Percentiles rank a stretch among this genome's conserved stretches.
Evolutionary conservation across 768 basidiomycete genomes (phyloP).

Genomic region (Obba rivulosa): DNA sequence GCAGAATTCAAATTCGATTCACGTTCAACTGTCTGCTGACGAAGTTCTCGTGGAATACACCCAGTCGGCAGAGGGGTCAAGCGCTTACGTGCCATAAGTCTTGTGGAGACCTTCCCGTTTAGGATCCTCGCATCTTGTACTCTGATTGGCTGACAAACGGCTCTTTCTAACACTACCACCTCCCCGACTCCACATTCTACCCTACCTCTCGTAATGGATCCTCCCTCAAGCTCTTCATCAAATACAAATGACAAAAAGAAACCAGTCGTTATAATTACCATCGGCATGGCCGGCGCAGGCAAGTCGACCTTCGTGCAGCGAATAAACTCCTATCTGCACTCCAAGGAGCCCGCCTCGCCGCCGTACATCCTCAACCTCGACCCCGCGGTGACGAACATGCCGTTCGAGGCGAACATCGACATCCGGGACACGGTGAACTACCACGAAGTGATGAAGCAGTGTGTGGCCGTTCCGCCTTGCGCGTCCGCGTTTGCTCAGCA

Average conservation of each 20-base stretch:
- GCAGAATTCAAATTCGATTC: too few relatives aligned
- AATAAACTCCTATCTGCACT: constrained; percentile 88
- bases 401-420: constrained; percentile 96
- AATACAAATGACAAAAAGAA: constrained; percentile 36
- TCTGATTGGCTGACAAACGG: too few relatives aligned
- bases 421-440: constrained; percentile 98
- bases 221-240: constrained; percentile 4
- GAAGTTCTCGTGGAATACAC: too few relatives aligned
- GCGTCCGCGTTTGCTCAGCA: constrained; percentile 3
- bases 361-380: constrained; percentile 98
- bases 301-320: constrained; percentile 97
- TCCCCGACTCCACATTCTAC: too few relatives aligned
- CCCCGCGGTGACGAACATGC: constrained; percentile 87
- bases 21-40: too few relatives aligned
- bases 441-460: constrained; percentile 99
- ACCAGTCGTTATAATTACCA: constrained; percentile 81
- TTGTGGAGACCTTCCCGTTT: too few relatives aligned
- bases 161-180: too few relatives aligned
- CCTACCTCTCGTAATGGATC: constrained; percentile 13
- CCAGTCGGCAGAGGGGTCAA: too few relatives aligned
- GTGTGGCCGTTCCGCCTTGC: constrained; percentile 36
- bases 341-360: constrained; percentile 52
- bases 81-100: too few relatives aligned
- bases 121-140: too few relatives aligned
- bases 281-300: constrained; percentile 96